Base-by-base conservation (phyloP, 257 asterid genomes). In the Scutellaria baicalensis region DNA sequence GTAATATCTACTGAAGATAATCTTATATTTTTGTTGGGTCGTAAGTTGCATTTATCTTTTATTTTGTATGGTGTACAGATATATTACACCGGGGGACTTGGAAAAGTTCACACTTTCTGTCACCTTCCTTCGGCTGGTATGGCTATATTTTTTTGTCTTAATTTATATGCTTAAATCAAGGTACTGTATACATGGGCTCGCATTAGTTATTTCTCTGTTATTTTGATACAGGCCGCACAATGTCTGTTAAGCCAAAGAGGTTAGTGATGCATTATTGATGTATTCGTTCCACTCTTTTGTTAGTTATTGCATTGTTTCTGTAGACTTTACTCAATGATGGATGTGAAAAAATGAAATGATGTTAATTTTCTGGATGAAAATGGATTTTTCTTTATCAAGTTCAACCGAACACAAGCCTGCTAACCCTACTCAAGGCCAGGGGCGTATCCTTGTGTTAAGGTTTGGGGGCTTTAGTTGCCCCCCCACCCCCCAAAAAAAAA, bases 121-220 rank as follows among this genome's bases (percentile, higher is more conserved):
- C 77, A 78, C 62, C 82, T 80, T 42, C 77, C 82, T 49, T 49
- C 69, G 13, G 82, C 85, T 75, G 95, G 96, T 88, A 82, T 16
- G 50, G 9, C 6, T 60, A 35, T 4, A 17, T 66, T 42, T 56
- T 33, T 50, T 27, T 17, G 13, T 44, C 39, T 14, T 35, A 20
- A 44, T n/a, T n/a, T 73, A 40, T 27, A 27, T 27, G 2, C 10
- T 52, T 0, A 2, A 27, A 27, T 14, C 56, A 14, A 17, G 47
- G 16, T 45, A 16, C 31, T 16, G 10, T 23, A 45, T 71, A 7
- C 59, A 44, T 43, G 59, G 56, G 40, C 69, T 55, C 17, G 23
- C 14, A 42, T n/a, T 6, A 55, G 5, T 17, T 39, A n/a, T 6
- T 8, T 59, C 47, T 45, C 47, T 13, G 47, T 49, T 59, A 6